Evolutionary conservation across 2,329 filamentous ascomycete species (phyloP).

Genomic region (Daldinia sp.): DNA sequence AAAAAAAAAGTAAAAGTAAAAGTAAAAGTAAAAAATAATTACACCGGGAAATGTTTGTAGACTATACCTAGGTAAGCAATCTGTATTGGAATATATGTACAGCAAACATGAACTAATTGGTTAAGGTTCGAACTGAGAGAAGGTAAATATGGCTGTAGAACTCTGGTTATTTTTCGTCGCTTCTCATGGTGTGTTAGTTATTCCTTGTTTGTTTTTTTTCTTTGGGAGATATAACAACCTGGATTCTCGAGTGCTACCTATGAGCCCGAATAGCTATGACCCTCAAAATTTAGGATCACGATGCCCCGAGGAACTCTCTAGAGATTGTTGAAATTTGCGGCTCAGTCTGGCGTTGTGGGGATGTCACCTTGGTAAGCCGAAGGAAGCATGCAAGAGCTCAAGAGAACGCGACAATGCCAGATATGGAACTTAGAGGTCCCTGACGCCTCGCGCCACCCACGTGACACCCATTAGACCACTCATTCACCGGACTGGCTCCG

Average conservation of each 20-base stretch:
- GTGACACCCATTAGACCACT: constrained; percentile 32
- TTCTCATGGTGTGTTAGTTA: no score
- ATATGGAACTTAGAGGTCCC: neutral
- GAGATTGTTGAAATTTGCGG: neutral
- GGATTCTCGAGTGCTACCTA: no score
- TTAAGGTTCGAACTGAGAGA: no score
- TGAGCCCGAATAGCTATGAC: neutral
- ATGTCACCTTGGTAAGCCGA: neutral
- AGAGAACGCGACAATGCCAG: constrained; percentile 1
- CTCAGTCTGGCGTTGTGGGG: neutral
- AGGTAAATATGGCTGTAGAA: no score
- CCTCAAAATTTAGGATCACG: neutral
- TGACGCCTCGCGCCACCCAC: constrained; percentile 3
- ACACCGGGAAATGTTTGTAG: neutral
- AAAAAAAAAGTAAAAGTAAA: no score
- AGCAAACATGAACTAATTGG: no score
- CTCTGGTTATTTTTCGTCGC: no score
- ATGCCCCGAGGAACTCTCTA: neutral
- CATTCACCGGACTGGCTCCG: constrained; percentile 21
- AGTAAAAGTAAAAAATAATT: no score
- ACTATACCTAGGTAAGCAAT: neutral
- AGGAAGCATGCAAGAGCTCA: neutral
- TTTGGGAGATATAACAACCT: no score
- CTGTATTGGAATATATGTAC: no score
- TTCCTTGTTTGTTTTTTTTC: no score